A percentile compares a stretch with the other conserved stretches of the same genome.
phyloP scores from a whole-genome alignment of 2,329 filamentous ascomycete genomes.

The Stenocarpella maydis region DNA sequence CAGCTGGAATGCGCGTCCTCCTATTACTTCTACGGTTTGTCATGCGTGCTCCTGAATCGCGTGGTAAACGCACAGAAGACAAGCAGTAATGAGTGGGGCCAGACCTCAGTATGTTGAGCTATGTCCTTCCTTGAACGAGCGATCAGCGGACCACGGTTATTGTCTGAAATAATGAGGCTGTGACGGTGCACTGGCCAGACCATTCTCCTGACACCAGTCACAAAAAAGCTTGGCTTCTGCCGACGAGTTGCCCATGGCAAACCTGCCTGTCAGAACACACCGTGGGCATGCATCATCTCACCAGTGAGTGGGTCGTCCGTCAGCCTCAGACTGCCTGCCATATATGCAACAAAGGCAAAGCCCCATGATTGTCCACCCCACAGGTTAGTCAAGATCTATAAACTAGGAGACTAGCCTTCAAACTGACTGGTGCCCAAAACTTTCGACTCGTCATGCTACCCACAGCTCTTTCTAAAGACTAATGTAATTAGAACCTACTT shows the following conservation, averaged over 20 bases:
- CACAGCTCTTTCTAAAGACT: background rate
- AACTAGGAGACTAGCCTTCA: background rate
- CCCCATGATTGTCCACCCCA: background rate
- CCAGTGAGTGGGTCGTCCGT: background rate
- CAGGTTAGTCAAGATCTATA: background rate
- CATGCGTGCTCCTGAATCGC: background rate
- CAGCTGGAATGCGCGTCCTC: no score
- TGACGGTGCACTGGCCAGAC: background rate
- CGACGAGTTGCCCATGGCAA: background rate
- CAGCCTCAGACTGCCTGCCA: slow-evolving; percentile 10
- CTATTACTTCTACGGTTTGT: background rate
- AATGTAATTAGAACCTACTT: background rate
- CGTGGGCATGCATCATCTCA: slow-evolving; percentile 21
- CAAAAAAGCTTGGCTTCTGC: background rate
- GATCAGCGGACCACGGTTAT: background rate
- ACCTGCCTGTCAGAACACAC: background rate
- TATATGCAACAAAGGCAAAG: background rate
- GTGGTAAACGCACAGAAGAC: background rate
- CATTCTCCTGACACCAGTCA: background rate
- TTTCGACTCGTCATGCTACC: slow-evolving; percentile 9
- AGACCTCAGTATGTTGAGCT: background rate
- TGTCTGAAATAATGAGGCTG: background rate
- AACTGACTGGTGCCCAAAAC: background rate
- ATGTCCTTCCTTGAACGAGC: background rate
- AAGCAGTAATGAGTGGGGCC: background rate